Conservation (phyloP, 176 grass and related monocot genomes). For the Thalia dealbata region DNA sequence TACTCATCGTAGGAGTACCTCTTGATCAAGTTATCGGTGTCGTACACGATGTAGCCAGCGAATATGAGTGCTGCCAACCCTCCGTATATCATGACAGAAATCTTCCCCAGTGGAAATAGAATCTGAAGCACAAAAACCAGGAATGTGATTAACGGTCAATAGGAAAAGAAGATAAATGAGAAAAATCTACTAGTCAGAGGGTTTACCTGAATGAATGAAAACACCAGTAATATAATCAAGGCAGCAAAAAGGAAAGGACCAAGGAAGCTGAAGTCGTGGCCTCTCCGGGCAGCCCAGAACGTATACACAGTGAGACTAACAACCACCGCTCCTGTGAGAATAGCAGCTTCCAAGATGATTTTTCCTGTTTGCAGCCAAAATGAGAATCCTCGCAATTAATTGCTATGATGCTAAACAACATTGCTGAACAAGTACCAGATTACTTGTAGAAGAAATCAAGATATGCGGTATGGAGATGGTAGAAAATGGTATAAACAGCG, state of each 20-base stretch:
- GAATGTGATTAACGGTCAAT: neutral
- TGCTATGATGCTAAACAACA: neutral
- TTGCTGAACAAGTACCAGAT: neutral
- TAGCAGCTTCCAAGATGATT: conserved; percentile 68
- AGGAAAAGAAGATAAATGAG: neutral
- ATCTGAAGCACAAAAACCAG: conserved; percentile 36
- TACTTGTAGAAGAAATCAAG: neutral
- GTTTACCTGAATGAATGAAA: conserved; percentile 57
- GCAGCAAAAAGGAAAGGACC: conserved; percentile 65
- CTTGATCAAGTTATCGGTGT: conserved; percentile 69
- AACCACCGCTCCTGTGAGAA: conserved; percentile 66
- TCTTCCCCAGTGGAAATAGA: conserved; percentile 69
- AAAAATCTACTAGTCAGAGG: neutral
- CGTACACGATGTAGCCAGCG: conserved; percentile 70
- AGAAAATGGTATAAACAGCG: neutral
- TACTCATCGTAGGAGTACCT: conserved; percentile 53
- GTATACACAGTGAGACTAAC: conserved; percentile 75
- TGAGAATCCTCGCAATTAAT: neutral
- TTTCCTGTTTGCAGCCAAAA: conserved; percentile 41
- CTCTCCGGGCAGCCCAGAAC: conserved; percentile 87
- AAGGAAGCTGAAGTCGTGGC: conserved; percentile 69
- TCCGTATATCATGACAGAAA: conserved; percentile 62
- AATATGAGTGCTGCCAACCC: conserved; percentile 56
- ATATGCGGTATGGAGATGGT: neutral
- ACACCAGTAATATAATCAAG: conserved; percentile 55